These are phyloP conservation scores for Globisporangium viniferum DNA, from an alignment of 352 stramenopile genomes.

Conservation along the genomic window DNA sequence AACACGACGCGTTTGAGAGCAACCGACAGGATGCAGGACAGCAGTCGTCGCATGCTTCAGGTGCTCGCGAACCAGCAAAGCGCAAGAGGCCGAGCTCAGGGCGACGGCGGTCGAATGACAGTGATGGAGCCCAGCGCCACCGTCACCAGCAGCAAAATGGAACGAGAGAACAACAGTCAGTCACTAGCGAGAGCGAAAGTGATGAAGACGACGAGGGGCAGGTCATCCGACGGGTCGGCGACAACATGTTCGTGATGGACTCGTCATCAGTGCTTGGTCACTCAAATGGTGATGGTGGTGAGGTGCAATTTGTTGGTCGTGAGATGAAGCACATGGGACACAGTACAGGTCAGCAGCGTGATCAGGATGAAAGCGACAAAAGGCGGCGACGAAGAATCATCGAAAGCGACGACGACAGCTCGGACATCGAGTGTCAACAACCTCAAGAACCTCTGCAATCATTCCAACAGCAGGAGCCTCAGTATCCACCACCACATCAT, in stretches of 20 bases:
- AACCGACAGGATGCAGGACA: not conserved
- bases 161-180: not conserved
- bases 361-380: not conserved
- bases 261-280: not conserved
- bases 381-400: slow-evolving; percentile 12
- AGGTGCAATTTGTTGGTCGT: not conserved
- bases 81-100: not conserved
- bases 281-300: not conserved
- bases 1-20: not conserved
- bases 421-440: not conserved
- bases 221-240: slow-evolving; percentile 4
- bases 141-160: not conserved
- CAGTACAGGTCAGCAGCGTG: not conserved
- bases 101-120: slow-evolving; percentile 6
- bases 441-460: not conserved
- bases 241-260: slow-evolving; percentile 13
- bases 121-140: not conserved
- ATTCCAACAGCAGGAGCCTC: not conserved
- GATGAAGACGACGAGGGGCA: not conserved
- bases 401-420: slow-evolving; percentile 30
- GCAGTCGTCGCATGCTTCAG: not conserved
- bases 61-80: not conserved
- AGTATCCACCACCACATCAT: not conserved
- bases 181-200: not conserved
- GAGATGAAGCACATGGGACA: not conserved